Evolutionary conservation across 345 rosid species (phyloP).

Genomic region (Gossypioides kirkii): DNA sequence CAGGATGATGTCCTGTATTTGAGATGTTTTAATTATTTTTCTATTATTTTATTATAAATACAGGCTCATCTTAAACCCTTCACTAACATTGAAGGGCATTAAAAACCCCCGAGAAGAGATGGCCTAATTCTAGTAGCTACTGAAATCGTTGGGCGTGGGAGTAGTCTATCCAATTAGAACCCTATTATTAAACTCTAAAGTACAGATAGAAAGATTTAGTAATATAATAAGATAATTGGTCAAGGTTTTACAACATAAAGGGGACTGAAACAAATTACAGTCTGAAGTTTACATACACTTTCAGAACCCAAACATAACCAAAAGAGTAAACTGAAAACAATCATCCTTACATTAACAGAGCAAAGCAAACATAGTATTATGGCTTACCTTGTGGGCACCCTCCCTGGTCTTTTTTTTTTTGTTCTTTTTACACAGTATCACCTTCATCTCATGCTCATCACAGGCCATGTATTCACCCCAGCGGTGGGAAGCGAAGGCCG

Average conservation of each 20-base stretch:
- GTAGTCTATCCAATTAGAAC: too few relatives aligned
- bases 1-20: too few relatives aligned
- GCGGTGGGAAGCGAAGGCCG: slow-evolving; percentile 66
- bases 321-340: not conserved
- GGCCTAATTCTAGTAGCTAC: too few relatives aligned
- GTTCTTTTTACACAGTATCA: not conserved
- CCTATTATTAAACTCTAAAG: too few relatives aligned
- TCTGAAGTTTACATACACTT: not conserved
- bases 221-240: too few relatives aligned
- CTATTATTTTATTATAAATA: too few relatives aligned
- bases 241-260: not conserved
- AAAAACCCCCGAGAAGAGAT: too few relatives aligned
- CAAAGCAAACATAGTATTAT: slow-evolving; percentile 6
- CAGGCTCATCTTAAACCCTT: too few relatives aligned
- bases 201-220: too few relatives aligned
- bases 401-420: not conserved
- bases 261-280: not conserved
- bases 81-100: too few relatives aligned
- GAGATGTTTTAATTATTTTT: too few relatives aligned
- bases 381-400: slow-evolving; percentile 10
- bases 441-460: slow-evolving; percentile 61
- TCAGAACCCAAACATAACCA: not conserved
- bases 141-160: too few relatives aligned
- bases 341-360: not conserved
- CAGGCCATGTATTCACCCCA: slow-evolving; percentile 75